Percentiles rank a stretch among this genome's conserved stretches.
These are phyloP conservation scores for Haberlea rhodopensis DNA, from an alignment of 257 asterid genomes.

Conservation along the genomic window DNA sequence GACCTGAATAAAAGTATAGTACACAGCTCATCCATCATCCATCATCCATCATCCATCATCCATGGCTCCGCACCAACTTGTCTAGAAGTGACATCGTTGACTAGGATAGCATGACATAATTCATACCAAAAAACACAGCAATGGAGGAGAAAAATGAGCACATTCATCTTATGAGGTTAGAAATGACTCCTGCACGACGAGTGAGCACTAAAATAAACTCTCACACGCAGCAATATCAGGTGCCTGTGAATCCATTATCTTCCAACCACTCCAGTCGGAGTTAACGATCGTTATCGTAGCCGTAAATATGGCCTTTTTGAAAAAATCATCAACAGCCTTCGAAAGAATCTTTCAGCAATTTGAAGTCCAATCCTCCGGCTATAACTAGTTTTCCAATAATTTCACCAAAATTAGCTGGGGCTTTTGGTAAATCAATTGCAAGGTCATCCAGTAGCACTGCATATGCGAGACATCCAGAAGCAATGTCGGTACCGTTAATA, in stretches of 20 bases:
- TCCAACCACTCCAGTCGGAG: constrained; percentile 48
- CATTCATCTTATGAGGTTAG: constrained; percentile 30
- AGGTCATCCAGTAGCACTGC: constrained; percentile 70
- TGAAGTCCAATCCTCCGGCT: constrained; percentile 62
- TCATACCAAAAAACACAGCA: constrained; percentile 10
- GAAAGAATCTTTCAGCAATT: constrained; percentile 47
- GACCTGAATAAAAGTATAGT: constrained; percentile 47
- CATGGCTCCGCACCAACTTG: constrained; percentile 31
- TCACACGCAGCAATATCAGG: constrained; percentile 62
- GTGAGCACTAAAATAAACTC: constrained; percentile 44
- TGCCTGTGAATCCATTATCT: constrained; percentile 61
- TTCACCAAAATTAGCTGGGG: constrained; percentile 81
- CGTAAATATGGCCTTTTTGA: constrained; percentile 53
- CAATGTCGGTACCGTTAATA: constrained; percentile 41
- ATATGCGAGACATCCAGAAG: constrained; percentile 47
- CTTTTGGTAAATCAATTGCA: constrained; percentile 86
- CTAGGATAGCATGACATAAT: neutral
- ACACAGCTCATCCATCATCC: constrained; percentile 36
- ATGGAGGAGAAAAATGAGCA: constrained; percentile 28
- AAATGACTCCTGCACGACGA: constrained; percentile 17
- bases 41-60: constrained; percentile 25
- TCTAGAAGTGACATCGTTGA: constrained; percentile 10
- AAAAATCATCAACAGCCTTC: constrained; percentile 54
- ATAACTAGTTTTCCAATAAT: constrained; percentile 61
- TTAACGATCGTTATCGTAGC: constrained; percentile 37